Evolutionary conservation across 768 basidiomycete genomes (phyloP).

Genomic region (Collybia nuda): DNA sequence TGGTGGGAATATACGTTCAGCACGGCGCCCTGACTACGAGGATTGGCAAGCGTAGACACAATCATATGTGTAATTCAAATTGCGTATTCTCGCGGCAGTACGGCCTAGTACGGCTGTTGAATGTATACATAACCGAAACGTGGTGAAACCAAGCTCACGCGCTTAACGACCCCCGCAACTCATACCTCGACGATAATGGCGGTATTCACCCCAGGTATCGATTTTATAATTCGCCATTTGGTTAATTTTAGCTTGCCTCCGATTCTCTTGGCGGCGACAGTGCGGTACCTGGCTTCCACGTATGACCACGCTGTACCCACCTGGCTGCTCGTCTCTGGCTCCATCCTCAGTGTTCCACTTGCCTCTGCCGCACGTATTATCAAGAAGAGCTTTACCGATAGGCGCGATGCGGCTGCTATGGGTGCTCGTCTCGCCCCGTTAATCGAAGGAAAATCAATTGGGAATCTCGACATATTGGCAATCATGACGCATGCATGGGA

Average conservation of each 20-base stretch:
- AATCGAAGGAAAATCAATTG: conserved; percentile 35
- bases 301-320: conserved; percentile 28
- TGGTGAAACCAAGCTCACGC: no score
- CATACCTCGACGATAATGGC: conserved; percentile 16
- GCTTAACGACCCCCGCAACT: background rate
- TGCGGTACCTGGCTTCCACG: conserved; percentile 12
- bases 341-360: conserved; percentile 32
- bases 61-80: no score
- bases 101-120: no score
- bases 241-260: conserved; percentile 16
- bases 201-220: conserved; percentile 32
- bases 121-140: no score
- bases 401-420: conserved; percentile 36
- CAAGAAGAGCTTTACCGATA: conserved; percentile 25
- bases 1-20: no score
- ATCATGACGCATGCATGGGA: conserved; percentile 34
- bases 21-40: no score
- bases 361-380: conserved; percentile 28
- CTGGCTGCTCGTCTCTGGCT: conserved; percentile 33
- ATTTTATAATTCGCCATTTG: conserved; percentile 25
- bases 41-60: no score
- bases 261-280: conserved; percentile 11
- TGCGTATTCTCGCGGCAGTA: no score
- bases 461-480: conserved; percentile 45
- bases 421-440: conserved; percentile 46